Evolutionary conservation across 2,329 filamentous ascomycete genomes (phyloP).

Genomic region (Neocucurbitaria cava): DNA sequence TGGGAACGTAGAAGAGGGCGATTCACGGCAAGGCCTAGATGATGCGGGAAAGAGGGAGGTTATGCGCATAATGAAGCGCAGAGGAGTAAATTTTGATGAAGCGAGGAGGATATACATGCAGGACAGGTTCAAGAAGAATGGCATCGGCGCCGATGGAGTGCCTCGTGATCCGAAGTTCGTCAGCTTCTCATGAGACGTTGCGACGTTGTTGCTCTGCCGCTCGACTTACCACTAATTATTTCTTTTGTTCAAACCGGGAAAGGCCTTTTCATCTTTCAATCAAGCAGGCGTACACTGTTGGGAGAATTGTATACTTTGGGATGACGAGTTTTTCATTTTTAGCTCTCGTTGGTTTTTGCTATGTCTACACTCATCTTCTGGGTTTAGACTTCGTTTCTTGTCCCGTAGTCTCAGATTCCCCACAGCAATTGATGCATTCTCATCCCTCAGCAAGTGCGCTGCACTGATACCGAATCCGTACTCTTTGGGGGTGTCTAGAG

Average conservation of each 20-base stretch:
- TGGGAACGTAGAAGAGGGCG: constrained; percentile 79
- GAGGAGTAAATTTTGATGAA: constrained; percentile 86
- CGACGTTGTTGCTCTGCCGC: neutral
- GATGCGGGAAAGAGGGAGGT: constrained; percentile 81
- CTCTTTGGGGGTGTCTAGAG: neutral
- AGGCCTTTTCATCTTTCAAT: neutral
- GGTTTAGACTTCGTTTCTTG: neutral
- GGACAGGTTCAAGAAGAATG: constrained; percentile 82
- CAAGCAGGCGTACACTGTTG: neutral
- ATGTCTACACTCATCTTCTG: neutral
- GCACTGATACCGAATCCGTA: neutral
- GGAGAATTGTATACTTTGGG: neutral
- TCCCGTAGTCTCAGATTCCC: neutral
- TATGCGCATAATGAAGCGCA: constrained; percentile 86
- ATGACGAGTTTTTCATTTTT: neutral
- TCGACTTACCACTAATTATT: constrained; percentile 1
- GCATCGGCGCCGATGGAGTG: constrained; percentile 85
- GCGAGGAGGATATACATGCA: constrained; percentile 87
- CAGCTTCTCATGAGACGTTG: constrained; percentile 70
- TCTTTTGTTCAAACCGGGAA: constrained; percentile 9
- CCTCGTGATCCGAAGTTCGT: constrained; percentile 95
- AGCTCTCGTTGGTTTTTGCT: neutral
- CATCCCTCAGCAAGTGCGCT: neutral
- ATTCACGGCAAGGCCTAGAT: constrained; percentile 82
- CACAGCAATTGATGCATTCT: constrained; percentile 1